Base-by-base conservation (phyloP, 345 rosid species). In the Acer negundo region DNA sequence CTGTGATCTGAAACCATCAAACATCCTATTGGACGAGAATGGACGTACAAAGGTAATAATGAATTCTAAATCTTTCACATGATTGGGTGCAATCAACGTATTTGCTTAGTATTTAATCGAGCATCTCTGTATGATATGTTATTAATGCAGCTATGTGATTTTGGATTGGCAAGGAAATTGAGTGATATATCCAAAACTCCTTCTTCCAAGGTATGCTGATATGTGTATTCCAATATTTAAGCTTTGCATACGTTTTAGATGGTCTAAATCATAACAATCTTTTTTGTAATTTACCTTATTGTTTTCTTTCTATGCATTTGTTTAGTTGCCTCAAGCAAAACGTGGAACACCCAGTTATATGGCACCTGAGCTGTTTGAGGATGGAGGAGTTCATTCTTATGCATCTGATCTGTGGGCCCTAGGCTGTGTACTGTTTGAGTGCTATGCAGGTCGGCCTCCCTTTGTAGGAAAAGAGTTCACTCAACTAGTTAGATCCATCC, bases 351-450 rank as follows among this genome's bases (percentile, higher is more conserved):
- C 99, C 4, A 88, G 89, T 80, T 96, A 96, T 78, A 96, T 96
- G 99, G 99, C 99, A 83, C 99, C 99, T 73, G 98, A 96, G 80
- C 90, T 96, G 24, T 96, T 90, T 84, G 99, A 96, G 85, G 98
- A 96, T 28, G 98, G 98, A 76, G 98, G 98, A 40, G 90, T 92
- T 69, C 99, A 91, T 87, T 96, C 99, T 28, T 96, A 87, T 88
- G 98, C 99, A 74, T 96, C 98, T 79, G 99, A 96, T 84, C 83
- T 96, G 26, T 96, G 99, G 98, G 98, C 98, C 59, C 90, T 96
- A 49, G 99, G 99, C 59, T 96, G 99, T 86, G 98, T 94, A 55
- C 87, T 96, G 26, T 96, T 90, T 81, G 99, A 96, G 83, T 91
- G 95, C 85, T 96, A 92, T 81, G 84, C 89, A 51, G 99, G 99